Percentiles rank a stretch among this genome's conserved stretches.
These are phyloP conservation scores for Starmerella scarabaei DNA, from an alignment of 805 yeast genomes.

Conservation along the genomic window DNA sequence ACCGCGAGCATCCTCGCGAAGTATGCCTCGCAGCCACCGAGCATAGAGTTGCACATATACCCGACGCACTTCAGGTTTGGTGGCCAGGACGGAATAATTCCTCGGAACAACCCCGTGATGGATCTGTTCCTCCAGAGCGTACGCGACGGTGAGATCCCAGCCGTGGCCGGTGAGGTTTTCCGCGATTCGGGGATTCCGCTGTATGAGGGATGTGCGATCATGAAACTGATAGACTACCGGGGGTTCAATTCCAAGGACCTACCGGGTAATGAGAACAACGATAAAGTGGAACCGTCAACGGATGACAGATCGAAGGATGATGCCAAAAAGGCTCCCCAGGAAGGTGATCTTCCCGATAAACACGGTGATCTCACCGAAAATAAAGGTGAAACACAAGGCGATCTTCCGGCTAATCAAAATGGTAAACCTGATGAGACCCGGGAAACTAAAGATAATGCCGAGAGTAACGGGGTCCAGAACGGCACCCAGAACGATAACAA, in stretches of 20 bases:
- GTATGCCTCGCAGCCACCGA: slow-evolving; percentile 63
- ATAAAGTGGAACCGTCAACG: not conserved
- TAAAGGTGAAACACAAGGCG: not conserved
- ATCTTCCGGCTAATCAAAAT: not conserved
- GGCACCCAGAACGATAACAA: not conserved
- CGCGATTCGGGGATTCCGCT: slow-evolving; percentile 73
- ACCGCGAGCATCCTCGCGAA: slow-evolving; percentile 61
- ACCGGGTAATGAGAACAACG: not conserved
- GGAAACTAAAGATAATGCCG: not conserved
- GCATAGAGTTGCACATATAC: slow-evolving; percentile 78
- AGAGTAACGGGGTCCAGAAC: not conserved
- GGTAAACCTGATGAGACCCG: not conserved
- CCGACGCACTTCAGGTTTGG: slow-evolving; percentile 87
- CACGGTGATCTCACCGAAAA: not conserved
- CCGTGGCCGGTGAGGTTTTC: slow-evolving; percentile 76
- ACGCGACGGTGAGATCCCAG: slow-evolving; percentile 72
- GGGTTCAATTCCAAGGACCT: slow-evolving; percentile 22
- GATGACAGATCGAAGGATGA: not conserved
- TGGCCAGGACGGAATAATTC: slow-evolving; percentile 76
- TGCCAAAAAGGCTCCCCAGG: not conserved
- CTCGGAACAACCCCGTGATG: slow-evolving; percentile 63
- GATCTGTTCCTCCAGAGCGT: slow-evolving; percentile 66
- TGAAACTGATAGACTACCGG: slow-evolving; percentile 81
- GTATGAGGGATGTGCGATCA: slow-evolving; percentile 80
- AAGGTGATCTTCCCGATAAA: not conserved